Evolutionary conservation across 1,284 basidiomycete species (phyloP), one percentile per base, ranked within the genome.

Genomic region (Xerocomus amazonicus): DNA sequence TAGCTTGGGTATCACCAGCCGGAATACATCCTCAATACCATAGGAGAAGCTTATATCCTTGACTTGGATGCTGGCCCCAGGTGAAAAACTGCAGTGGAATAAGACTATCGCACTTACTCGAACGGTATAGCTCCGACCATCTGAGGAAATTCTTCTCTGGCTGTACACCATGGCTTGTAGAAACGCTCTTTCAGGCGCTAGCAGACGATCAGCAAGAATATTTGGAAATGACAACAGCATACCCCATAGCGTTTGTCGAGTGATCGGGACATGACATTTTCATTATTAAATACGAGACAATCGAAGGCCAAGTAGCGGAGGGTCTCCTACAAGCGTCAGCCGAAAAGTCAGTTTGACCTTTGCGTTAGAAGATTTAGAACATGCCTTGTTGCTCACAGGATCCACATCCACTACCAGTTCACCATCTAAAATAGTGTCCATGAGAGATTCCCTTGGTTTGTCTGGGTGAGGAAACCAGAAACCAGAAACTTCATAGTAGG

Each of bases 381-480:
- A 42, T 56, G 90, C 92, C 61, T 75, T 70, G 43, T 80, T 80
- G 19, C 84, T 90, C 32, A 65, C 67, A 4, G 87, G 86, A 62
- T 98, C 90, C 13, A 87, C 77, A 64, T 99, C 97, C 47, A 93
- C 77, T 19, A 99, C 93, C 28, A 99, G 81, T 66, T 99, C 97
- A 41, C 93, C 97, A 64, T 99, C 97, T 14, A 99, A 70, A 9
- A 99, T 74, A 0, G 93, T 92, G 62, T 90, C 87, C 52, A 80
- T 76, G 31, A 93, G 73, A 14, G 84, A 85, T 42, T 71, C 75
- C 56, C 74, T 73, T 16, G 77, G 81, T 46, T 84, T 76, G 56
- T 87, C 87, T 59, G 87, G 85, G 62, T 94, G 90, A 6, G 96
- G 94, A 61, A 99, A 98, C 70, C 81, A 88, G 43, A 99, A 74